These are phyloP conservation scores for Fragosphaeria purpurea DNA, from an alignment of 2,329 filamentous ascomycete species.

Conservation along the genomic window DNA sequence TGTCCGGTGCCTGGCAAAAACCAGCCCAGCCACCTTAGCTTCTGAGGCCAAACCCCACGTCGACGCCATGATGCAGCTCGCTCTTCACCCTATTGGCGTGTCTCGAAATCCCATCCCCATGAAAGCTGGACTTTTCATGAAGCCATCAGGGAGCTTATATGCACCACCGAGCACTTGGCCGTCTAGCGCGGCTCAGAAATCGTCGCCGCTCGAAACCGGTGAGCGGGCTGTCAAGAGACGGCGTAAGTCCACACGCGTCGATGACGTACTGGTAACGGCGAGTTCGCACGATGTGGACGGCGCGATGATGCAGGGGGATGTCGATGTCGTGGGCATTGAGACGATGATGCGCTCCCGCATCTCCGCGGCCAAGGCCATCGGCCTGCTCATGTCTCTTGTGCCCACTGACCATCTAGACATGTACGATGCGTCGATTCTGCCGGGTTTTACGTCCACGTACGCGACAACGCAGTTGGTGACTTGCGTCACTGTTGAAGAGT, in stretches of 20 bases:
- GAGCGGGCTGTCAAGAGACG: conserved; percentile 65
- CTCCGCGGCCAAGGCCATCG: conserved; percentile 78
- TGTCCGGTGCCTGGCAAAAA: conserved; percentile 52
- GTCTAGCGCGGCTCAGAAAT: conserved; percentile 34
- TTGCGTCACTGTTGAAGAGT: conserved; percentile 80
- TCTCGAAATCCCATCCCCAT: conserved; percentile 85
- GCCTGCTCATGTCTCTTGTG: conserved; percentile 69
- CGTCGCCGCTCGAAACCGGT: conserved; percentile 41
- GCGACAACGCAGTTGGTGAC: conserved; percentile 81
- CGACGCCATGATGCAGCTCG: conserved; percentile 71
- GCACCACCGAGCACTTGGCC: conserved; percentile 38
- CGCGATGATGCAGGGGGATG: conserved; percentile 94
- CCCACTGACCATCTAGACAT: conserved; percentile 51
- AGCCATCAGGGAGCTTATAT: conserved; percentile 82
- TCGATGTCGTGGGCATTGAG: conserved; percentile 87
- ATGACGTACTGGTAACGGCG: conserved; percentile 52
- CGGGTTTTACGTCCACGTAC: conserved; percentile 59
- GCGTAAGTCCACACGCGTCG: conserved; percentile 74
- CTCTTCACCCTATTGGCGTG: conserved; percentile 85
- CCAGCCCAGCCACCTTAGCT: conserved; percentile 54
- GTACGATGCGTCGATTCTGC: conserved; percentile 56
- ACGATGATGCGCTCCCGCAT: conserved; percentile 81
- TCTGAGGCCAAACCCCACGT: conserved; percentile 67
- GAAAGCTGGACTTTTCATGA: conserved; percentile 81
- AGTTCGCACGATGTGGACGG: conserved; percentile 92